These are phyloP conservation scores for Pyrus bretschneideri DNA, from an alignment of 306 rosid species.

Conservation along the genomic window DNA sequence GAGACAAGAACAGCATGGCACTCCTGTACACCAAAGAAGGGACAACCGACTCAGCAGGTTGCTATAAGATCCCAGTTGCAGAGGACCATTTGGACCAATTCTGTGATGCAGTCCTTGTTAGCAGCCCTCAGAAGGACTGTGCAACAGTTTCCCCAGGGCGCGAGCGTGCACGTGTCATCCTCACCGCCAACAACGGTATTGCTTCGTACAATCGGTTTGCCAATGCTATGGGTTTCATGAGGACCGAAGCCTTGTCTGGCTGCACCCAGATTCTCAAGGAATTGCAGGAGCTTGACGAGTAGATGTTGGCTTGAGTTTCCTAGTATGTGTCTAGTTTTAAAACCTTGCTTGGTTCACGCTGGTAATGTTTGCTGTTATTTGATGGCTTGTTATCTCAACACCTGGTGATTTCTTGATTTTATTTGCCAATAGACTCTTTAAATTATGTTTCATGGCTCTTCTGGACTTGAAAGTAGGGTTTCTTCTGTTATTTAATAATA, in stretches of 20 bases:
- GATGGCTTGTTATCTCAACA: conserved; percentile 34
- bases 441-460: conserved; percentile 6
- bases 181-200: conserved; percentile 70
- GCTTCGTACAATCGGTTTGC: conserved; percentile 46
- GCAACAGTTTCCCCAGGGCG: conserved; percentile 45
- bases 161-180: conserved; percentile 74
- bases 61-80: conserved; percentile 35
- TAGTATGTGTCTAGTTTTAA: conserved; percentile 2
- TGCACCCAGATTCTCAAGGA: conserved; percentile 61
- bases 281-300: conserved; percentile 58
- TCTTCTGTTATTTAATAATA: not conserved
- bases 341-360: conserved; percentile 12
- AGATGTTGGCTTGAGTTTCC: conserved; percentile 22
- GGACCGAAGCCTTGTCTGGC: conserved; percentile 33
- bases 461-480: not conserved
- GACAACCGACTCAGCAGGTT: conserved; percentile 49
- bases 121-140: conserved; percentile 56
- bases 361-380: conserved; percentile 19
- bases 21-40: conserved; percentile 47
- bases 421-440: conserved; percentile 21
- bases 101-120: conserved; percentile 58
- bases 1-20: conserved; percentile 24
- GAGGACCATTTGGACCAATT: conserved; percentile 67
- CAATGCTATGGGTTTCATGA: conserved; percentile 65
- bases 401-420: conserved; percentile 21